Evolutionary conservation across 176 grass and related monocot species (phyloP).

Genomic region (Oryza punctata): DNA sequence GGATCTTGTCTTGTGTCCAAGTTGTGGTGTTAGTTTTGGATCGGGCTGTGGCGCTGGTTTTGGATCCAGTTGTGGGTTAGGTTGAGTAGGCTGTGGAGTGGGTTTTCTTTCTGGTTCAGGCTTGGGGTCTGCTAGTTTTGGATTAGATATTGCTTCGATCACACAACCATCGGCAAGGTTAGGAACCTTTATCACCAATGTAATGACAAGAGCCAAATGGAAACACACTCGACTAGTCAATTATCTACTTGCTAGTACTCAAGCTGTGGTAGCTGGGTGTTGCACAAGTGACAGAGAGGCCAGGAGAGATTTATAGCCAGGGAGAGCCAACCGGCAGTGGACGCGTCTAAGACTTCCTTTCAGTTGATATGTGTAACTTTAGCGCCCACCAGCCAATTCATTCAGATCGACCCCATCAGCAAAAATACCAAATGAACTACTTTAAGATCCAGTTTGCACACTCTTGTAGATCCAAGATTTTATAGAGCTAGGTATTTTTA

Average conservation of each 20-base stretch:
- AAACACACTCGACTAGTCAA: background rate
- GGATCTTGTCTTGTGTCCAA: background rate
- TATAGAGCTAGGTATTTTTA: no score
- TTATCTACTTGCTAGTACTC: background rate
- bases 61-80: no score
- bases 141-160: background rate
- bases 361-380: background rate
- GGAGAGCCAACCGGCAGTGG: background rate
- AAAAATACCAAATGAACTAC: no score
- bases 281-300: background rate
- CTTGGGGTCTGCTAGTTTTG: no score
- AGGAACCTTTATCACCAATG: background rate
- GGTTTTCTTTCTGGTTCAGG: no score
- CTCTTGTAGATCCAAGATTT: no score
- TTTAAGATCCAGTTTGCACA: no score
- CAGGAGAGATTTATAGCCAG: slow-evolving; percentile 7
- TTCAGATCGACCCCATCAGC: background rate
- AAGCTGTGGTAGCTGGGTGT: background rate
- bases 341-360: background rate
- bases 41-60: no score
- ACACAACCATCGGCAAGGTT: slow-evolving; percentile 2
- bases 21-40: no score
- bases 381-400: background rate
- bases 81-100: no score
- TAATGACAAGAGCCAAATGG: background rate